A percentile compares a stretch with the other conserved stretches of the same genome.
These are phyloP conservation scores for Claviceps sp. DNA, from an alignment of 2,329 filamentous ascomycete genomes.

Conservation along the genomic window DNA sequence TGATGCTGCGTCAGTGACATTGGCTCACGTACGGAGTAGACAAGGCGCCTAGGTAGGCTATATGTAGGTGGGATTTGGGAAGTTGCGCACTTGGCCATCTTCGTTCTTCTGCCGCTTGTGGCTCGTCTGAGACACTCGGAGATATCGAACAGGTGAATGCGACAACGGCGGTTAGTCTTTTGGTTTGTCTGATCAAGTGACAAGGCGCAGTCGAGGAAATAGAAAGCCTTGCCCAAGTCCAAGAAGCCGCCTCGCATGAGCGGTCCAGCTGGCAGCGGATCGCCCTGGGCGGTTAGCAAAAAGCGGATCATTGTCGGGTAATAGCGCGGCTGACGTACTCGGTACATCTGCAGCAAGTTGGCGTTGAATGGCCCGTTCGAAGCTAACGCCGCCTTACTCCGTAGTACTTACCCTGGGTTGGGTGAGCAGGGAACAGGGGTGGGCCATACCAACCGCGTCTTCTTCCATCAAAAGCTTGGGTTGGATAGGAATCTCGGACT, in stretches of 20 bases:
- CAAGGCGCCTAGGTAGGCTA: no score
- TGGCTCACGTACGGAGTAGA: no score
- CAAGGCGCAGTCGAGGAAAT: no score
- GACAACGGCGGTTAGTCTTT: no score
- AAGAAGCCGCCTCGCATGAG: no score
- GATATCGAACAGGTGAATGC: no score
- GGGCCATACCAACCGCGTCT: constrained; percentile 4
- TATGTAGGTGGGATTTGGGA: neutral
- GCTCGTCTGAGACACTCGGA: no score
- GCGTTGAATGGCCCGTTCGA: neutral
- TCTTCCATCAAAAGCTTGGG: constrained; percentile 4
- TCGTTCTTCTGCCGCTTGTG: neutral
- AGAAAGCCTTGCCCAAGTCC: no score
- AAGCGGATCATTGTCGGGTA: constrained; percentile 5
- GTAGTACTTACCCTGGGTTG: neutral
- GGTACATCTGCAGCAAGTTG: neutral
- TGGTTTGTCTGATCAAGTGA: no score
- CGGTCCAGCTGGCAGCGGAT: no score
- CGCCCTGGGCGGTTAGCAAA: no score
- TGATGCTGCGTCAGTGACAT: neutral
- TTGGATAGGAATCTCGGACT: neutral
- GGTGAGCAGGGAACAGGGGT: neutral
- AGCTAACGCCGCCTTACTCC: neutral
- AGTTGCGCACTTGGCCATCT: constrained; percentile 1
- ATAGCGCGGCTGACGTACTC: neutral